Evolutionary conservation across 2,329 filamentous ascomycete genomes (phyloP), one percentile per base, ranked within the genome.

Genomic region (Cordyceps cicadae): DNA sequence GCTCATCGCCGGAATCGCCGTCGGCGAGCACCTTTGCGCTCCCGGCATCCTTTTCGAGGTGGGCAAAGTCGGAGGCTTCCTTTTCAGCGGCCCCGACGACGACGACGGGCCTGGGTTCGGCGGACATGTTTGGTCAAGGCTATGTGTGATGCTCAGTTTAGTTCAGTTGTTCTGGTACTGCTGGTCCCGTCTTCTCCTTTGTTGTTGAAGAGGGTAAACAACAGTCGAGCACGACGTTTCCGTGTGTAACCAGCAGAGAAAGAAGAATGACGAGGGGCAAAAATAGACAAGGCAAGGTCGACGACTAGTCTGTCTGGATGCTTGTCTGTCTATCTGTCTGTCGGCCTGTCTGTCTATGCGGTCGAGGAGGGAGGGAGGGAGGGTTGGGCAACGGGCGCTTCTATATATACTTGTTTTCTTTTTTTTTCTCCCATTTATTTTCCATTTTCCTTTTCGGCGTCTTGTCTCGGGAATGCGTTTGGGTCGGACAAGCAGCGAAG

Each of bases 1-100:
- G 8, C 12, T 19, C 50, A 64, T 75, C 67, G 62, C 76, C 73
- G 14, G 62, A 62, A 43, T 68, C 68, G 37, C 63, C 62, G 29
- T 70, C 67, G 17, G 26, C 39, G 5, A 37, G n/a, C 26, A 19
- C 19, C 34, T 37, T 37, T 6, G 29, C 29, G 29, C 29, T 29
- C 5, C 49, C 53, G 39, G 15, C 41, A n/a, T 53, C 29, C 57
- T 60, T 54, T 9, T 60, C 57, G 17, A 60, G 5, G 17, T 60
- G 57, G 29, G 26, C 19, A 14, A 48, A 15, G 12, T 50, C 34
- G 14, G 41, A 14, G 8, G 39, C 6, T 12, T 60, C 57, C 29
- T 60, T 60, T 52, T 60, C 57, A n/a, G 14, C 8, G 11, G 12
- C 19, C 1, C 14, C 39, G 11, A 14, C 8, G 11, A 3, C 19